These are phyloP conservation scores for Chlamydomonas sphaeroides DNA, from an alignment of 139 green algal genomes.

Conservation along the genomic window DNA sequence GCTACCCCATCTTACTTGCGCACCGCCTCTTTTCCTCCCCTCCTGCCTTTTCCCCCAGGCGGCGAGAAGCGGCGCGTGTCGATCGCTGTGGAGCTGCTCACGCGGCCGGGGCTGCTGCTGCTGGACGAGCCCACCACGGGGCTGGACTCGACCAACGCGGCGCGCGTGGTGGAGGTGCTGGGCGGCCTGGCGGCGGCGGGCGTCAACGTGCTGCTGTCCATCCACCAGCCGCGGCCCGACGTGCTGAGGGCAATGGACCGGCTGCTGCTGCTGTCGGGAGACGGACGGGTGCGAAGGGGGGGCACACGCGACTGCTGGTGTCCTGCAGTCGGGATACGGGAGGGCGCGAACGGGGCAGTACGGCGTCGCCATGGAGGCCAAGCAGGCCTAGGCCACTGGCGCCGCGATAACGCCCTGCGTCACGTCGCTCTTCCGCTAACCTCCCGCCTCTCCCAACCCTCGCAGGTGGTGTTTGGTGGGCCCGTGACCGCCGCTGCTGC, in stretches of 20 bases:
- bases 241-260: constrained; percentile 69
- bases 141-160: constrained; percentile 68
- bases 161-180: constrained; percentile 74
- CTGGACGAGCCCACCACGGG: constrained; percentile 86
- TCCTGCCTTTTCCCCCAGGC: constrained; percentile 32
- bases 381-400: too few species aligned
- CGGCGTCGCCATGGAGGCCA: too few species aligned
- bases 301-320: too few species aligned
- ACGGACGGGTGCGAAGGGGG: constrained; percentile 53
- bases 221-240: constrained; percentile 77
- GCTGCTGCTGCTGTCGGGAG: constrained; percentile 59
- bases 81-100: constrained; percentile 76
- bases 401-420: too few species aligned
- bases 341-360: too few species aligned
- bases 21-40: background rate
- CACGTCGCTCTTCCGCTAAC: too few species aligned
- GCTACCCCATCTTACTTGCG: too few species aligned
- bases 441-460: too few species aligned
- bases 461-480: constrained; percentile 50
- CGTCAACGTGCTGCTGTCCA: constrained; percentile 68
- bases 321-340: too few species aligned
- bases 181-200: constrained; percentile 46
- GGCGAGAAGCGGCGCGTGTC: constrained; percentile 72
- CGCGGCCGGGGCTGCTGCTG: constrained; percentile 71
- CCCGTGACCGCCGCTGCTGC: constrained; percentile 11